Base-by-base conservation (phyloP, 148 eudicot species). In the Rhododendron griersonianum region DNA sequence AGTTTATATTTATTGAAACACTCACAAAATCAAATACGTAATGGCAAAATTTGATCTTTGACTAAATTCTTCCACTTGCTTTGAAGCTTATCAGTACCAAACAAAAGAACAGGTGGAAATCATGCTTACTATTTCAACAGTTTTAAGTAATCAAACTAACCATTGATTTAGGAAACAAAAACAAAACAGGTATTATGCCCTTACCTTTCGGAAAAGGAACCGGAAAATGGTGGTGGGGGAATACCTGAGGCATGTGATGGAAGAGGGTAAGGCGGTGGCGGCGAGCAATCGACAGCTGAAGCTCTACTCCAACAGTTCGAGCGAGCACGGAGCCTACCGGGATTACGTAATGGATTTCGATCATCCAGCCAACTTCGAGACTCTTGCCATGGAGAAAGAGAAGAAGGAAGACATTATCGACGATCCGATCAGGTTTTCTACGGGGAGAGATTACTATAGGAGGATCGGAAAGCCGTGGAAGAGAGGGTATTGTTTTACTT, bases 391-490 rank as follows among this genome's bases (percentile, higher is more conserved):
- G 92, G 91, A 89, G 28, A 78, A 87, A 0, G 45, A 45, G 8
- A 91, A 83, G 79, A 93, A 93, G 84, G 11, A 74, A 15, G 89
- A 85, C 2, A 90, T 93, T 79, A 82, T 92, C 0, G 87, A 88
- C 8, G 95, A 93, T 86, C 78, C 92, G 61, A 35, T 74, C 15
- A 81, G 85, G 5, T 93, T 93, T 63, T 63, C 69, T 39, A 87
- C 89, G 37, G 90, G 90, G 44, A 83, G 90, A 44, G 94, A 90
- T 1, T 93, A 78, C 61, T 92, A 93, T 82, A 25, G 74, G 2
- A 63, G 67, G 59, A 91, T 93, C 23, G 95, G 95, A 1, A 92
- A 84, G 85, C 85, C 94, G 0, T 92, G 94, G 95, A 93, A 93
- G 55, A 87, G 95, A 0, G 94, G 95, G 19, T 93, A 93, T 80